These are phyloP conservation scores for Chenopodium album DNA, from an alignment of 148 eudicot genomes.

Conservation along the genomic window DNA sequence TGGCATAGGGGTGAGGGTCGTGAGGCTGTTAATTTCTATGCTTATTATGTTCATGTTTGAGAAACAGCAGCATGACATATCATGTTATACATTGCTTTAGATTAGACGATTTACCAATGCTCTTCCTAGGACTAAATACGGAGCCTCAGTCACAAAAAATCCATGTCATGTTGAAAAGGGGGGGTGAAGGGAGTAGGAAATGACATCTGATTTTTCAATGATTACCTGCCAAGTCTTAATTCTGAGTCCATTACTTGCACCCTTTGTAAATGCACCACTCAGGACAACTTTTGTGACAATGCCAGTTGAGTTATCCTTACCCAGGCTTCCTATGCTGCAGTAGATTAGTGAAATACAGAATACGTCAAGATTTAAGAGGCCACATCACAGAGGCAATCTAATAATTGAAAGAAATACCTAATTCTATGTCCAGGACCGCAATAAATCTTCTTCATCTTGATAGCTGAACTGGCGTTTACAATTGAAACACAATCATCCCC, in stretches of 20 bases:
- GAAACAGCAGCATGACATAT: too few relatives aligned
- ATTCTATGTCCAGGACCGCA: slow-evolving; percentile 99
- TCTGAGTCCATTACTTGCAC: slow-evolving; percentile 80
- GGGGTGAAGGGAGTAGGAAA: background rate
- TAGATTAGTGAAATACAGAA: background rate
- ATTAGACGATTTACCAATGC: too few relatives aligned
- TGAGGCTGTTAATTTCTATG: background rate
- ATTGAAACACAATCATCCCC: slow-evolving; percentile 97
- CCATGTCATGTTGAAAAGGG: too few relatives aligned
- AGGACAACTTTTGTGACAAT: slow-evolving; percentile 66
- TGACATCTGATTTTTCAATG: background rate
- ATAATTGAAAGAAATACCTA: slow-evolving; percentile 42
- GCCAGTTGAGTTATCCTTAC: slow-evolving; percentile 73
- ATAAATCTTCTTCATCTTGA: slow-evolving; percentile 88
- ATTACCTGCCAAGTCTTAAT: slow-evolving; percentile 97
- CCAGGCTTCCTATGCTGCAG: slow-evolving; percentile 96
- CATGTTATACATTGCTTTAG: too few relatives aligned
- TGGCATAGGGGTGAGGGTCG: background rate
- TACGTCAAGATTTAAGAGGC: background rate
- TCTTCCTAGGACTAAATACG: too few relatives aligned
- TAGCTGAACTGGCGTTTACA: slow-evolving; percentile 76
- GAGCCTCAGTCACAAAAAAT: too few relatives aligned
- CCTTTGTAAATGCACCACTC: slow-evolving; percentile 62
- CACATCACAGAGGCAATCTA: background rate
- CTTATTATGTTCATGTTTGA: too few relatives aligned